Evolutionary conservation across 768 basidiomycete species (phyloP).

Genomic region (Termitomyces sp.): DNA sequence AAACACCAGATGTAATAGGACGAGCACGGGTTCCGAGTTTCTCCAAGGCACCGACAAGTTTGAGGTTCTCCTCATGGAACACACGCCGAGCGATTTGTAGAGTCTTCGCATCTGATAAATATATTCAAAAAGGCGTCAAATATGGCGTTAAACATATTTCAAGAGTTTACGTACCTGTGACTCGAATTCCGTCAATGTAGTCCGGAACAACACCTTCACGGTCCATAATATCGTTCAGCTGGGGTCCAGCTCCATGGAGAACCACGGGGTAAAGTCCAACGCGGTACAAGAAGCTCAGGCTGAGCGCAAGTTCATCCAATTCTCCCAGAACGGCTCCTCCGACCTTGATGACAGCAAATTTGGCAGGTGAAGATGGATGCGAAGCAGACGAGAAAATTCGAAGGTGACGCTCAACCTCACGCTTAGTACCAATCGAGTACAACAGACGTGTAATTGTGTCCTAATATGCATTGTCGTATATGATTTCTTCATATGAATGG

Average conservation of each 20-base stretch:
- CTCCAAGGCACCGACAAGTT: constrained; percentile 90
- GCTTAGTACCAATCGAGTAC: constrained; percentile 95
- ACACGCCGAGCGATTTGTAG: constrained; percentile 93
- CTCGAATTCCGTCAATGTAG: constrained; percentile 96
- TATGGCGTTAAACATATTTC: no score
- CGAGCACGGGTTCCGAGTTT: constrained; percentile 94
- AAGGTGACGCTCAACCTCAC: constrained; percentile 97
- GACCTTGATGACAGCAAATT: constrained; percentile 97
- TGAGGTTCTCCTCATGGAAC: constrained; percentile 96
- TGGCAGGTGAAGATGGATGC: constrained; percentile 85
- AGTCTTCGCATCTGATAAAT: constrained; percentile 78
- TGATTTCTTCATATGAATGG: neutral
- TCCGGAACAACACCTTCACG: constrained; percentile 91
- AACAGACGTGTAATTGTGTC: constrained; percentile 96
- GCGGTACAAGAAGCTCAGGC: constrained; percentile 93
- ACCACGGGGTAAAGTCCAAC: constrained; percentile 98
- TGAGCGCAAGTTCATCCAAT: constrained; percentile 90
- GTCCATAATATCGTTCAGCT: constrained; percentile 92
- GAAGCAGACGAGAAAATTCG: constrained; percentile 97
- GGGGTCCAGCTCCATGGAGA: constrained; percentile 94
- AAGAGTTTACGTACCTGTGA: constrained; percentile 69
- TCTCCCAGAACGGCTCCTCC: constrained; percentile 94
- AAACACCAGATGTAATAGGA: constrained; percentile 97
- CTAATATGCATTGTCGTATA: constrained; percentile 38
- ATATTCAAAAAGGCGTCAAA: neutral